These are phyloP conservation scores for Ophiostoma australiae DNA, from an alignment of 2,329 filamentous ascomycete genomes.

Conservation along the genomic window DNA sequence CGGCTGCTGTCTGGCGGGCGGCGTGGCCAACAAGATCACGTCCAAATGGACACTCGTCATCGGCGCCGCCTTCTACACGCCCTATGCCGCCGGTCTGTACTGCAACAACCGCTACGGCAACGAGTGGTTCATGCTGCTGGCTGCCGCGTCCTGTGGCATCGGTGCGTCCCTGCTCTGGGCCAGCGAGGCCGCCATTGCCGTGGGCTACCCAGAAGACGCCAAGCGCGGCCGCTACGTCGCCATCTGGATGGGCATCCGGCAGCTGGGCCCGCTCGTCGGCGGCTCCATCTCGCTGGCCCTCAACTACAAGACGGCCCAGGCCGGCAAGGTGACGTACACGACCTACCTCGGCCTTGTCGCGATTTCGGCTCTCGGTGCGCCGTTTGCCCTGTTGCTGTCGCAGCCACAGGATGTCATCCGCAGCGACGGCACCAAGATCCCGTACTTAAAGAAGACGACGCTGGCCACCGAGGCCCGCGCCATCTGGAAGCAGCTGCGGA, in stretches of 20 bases:
- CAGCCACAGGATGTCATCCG: constrained; percentile 5
- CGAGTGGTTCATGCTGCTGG: constrained; percentile 6
- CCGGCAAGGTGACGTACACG: neutral
- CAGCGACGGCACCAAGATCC: neutral
- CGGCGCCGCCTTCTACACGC: constrained; percentile 2
- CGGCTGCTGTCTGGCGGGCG: neutral
- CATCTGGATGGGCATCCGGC: constrained; percentile 10
- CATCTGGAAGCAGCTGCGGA: neutral
- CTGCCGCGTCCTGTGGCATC: neutral
- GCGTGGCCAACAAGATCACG: neutral
- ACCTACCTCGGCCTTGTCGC: neutral
- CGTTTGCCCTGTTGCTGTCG: neutral
- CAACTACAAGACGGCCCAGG: neutral
- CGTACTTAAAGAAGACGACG: neutral
- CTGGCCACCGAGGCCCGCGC: neutral
- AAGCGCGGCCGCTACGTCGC: constrained; percentile 8
- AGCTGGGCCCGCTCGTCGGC: neutral
- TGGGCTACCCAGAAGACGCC: neutral
- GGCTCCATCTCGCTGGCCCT: constrained; percentile 6
- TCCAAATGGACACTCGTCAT: constrained; percentile 3
- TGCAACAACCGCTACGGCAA: constrained; percentile 7
- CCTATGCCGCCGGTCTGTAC: constrained; percentile 6
- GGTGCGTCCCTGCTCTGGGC: neutral
- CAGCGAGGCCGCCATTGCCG: neutral
- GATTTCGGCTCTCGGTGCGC: neutral